Evolutionary conservation across 345 rosid genomes (phyloP), one percentile per base, ranked within the genome.

Genomic region (Murraya paniculata): DNA sequence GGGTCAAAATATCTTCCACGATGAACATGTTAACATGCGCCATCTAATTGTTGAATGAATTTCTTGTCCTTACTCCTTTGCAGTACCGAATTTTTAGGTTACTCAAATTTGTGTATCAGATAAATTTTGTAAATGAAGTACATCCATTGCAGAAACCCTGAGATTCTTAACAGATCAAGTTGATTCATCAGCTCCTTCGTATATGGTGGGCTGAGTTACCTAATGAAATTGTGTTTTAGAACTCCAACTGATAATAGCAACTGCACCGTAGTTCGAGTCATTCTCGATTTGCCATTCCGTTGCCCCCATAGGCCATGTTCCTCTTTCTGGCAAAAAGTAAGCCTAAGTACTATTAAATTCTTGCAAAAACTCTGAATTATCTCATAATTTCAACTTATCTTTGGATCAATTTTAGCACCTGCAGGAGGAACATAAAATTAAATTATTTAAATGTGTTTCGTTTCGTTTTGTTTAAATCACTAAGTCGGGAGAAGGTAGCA

Each of bases 91-190:
- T 58, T n/a, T 77, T 68, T 72, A 38, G 72, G 68, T 50, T 48
- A 41, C 72, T 75, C 60, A 38, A 35, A 68, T 38, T 61, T 67
- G 57, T 80, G 60, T 72, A n/a, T 75, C 39, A 72, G 72, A 61
- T 79, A 30, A 68, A 67, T 33, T 70, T 77, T 82, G 75, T 77
- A 74, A 60, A 79, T 62, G 75, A 64, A 33, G 25, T 41, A 70
- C 68, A 33, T 72, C 48, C 56, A 55, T 64, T 33, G 48, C 64
- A 25, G 78, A 73, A 45, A 56, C 30, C 61, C 31, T 70, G 64
- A 79, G 59, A 72, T 66, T 73, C 73, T 31, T 39, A 73, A 73
- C 45, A 56, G 53, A 36, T 61, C 58, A 25, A 35, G 56, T 5
- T 75, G 25, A 57, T 22, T n/a, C 33, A 57, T 72, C 48, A 22